Evolutionary conservation across 2,329 filamentous ascomycete species (phyloP).

Genomic region (Domatiomyces catenatus): DNA sequence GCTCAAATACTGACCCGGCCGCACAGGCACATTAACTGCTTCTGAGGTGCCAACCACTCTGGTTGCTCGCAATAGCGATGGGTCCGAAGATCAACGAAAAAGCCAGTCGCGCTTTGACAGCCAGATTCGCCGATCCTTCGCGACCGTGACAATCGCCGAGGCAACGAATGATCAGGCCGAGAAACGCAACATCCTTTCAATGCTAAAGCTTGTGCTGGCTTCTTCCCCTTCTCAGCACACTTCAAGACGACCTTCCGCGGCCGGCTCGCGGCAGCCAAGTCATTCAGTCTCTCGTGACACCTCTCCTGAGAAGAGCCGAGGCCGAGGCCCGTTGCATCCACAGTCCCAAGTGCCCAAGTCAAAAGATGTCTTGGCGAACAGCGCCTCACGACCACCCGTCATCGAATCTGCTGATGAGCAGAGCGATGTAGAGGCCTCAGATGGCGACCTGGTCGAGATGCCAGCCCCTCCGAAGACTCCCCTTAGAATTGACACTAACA

Average conservation of each 20-base stretch:
- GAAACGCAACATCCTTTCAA: constrained; percentile 54
- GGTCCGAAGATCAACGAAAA: constrained; percentile 52
- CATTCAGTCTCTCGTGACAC: constrained; percentile 4
- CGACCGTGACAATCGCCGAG: constrained; percentile 57
- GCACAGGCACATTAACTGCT: constrained; percentile 12
- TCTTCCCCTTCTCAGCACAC: constrained; percentile 49
- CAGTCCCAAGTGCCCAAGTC: constrained; percentile 10
- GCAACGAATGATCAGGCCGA: constrained; percentile 56
- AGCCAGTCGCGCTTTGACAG: constrained; percentile 56
- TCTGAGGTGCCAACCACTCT: constrained; percentile 50
- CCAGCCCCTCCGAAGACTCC: constrained; percentile 6
- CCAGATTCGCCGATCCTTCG: constrained; percentile 43
- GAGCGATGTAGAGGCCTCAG: constrained; percentile 3
- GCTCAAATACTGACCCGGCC: neutral
- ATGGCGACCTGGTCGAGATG: constrained; percentile 3
- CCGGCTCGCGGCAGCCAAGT: neutral
- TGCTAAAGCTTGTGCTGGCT: constrained; percentile 56
- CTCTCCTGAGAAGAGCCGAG: constrained; percentile 10
- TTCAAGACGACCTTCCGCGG: neutral
- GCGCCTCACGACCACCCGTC: constrained; percentile 8
- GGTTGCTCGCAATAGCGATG: constrained; percentile 82
- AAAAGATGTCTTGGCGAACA: constrained; percentile 12
- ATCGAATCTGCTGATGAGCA: constrained; percentile 14
- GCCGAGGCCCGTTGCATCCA: constrained; percentile 11
- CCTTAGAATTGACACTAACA: constrained; percentile 12